Evolutionary conservation across 495 filamentous ascomycete species (phyloP), one percentile per base, ranked within the genome.

Genomic region (Xylaria bambusicola): DNA sequence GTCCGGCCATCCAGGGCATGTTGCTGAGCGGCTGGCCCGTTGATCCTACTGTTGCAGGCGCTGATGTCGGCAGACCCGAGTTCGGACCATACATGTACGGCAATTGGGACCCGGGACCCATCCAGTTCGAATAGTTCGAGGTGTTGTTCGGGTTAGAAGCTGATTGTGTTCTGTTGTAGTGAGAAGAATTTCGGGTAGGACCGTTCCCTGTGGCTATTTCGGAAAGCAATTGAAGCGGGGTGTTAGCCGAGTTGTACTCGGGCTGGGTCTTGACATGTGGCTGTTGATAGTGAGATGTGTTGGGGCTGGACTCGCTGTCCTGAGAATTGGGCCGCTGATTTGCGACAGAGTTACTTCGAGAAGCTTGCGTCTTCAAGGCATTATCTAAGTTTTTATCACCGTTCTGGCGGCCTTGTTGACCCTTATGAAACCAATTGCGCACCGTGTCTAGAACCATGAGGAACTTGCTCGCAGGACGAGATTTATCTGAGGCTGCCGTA

Each of bases 401-500:
- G 44, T 57, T 56, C 6, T 13, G 6, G 12, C 59, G 64, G 15
- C 38, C 17, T 20, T 44, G 46, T n/a, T 62, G 26, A 8, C 45
- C 36, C 17, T 65, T 77, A 21, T 78, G 70, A 64, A 93, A 95
- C 84, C 89, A 89, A 4, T 80, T 84, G 27, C 84, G 83, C 6
- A 97, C 70, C 82, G 93, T 86, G 36, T 80, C 73, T 18, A 96
- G 72, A 27, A 96, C 86, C 45, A 90, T 80, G 2, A 88, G 76
- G 61, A 96, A 94, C 66, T 91, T 96, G 33, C 81, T 77, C 2
- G 90, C 84, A 8, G 88, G 88, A 8, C 88, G 79, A 35, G 85
- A 88, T 33, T 81, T 82, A 26, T 88, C 85, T 0, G 82, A 82
- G 0, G 80, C 80, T 0, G 87, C 85, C 1, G 88, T 84, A 15